Conservation (phyloP, 768 basidiomycete genomes). For the Tylopilus felleus region DNA sequence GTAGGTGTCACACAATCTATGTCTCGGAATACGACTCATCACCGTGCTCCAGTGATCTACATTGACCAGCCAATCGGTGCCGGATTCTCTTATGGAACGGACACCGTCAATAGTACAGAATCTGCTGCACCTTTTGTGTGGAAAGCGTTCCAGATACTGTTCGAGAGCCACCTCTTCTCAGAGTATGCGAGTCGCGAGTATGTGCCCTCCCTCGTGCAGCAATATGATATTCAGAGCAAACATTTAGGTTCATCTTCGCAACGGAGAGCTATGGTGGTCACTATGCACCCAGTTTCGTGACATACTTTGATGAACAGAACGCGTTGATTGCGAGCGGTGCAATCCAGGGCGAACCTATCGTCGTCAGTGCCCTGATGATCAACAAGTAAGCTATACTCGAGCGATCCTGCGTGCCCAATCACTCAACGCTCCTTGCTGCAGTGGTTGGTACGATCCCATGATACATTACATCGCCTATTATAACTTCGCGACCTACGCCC, state of each 20-base stretch:
- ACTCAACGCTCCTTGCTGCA: slow-evolving; percentile 18
- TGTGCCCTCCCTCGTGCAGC: slow-evolving; percentile 14
- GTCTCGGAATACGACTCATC: background rate
- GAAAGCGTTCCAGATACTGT: slow-evolving; percentile 61
- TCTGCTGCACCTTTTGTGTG: slow-evolving; percentile 57
- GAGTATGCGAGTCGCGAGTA: slow-evolving; percentile 54
- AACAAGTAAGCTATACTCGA: slow-evolving; percentile 44
- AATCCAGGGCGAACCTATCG: slow-evolving; percentile 47
- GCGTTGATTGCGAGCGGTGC: slow-evolving; percentile 42
- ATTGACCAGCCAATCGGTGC: slow-evolving; percentile 68
- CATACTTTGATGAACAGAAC: slow-evolving; percentile 64
- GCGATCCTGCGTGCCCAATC: background rate
- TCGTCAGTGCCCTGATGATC: slow-evolving; percentile 61
- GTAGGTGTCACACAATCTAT: slow-evolving; percentile 27
- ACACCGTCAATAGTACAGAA: slow-evolving; percentile 49
- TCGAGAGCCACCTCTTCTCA: slow-evolving; percentile 52
- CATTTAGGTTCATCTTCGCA: slow-evolving; percentile 54
- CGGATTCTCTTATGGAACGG: slow-evolving; percentile 58
- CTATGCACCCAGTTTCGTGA: slow-evolving; percentile 62
- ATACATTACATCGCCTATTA: slow-evolving; percentile 61
- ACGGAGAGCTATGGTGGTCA: slow-evolving; percentile 71
- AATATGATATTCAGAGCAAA: background rate
- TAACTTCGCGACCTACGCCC: slow-evolving; percentile 57
- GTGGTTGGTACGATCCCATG: slow-evolving; percentile 66
- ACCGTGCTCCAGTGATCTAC: slow-evolving; percentile 51